phyloP scores from a whole-genome alignment of 495 filamentous ascomycete genomes.

The Symbiotaphrina buchneri region DNA sequence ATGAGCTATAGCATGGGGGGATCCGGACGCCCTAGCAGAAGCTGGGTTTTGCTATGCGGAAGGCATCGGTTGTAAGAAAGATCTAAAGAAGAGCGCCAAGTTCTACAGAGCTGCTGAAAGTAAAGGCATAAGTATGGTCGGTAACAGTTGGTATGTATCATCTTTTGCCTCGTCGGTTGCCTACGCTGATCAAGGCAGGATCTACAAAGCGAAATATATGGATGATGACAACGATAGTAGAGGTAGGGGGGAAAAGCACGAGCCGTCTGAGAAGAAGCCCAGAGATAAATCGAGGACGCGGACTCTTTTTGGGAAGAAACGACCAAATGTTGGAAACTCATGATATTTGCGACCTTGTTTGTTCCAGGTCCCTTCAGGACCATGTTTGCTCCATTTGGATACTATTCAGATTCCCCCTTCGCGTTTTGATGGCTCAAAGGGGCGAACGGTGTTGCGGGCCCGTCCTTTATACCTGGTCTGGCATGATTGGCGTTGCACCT shows the following conservation, averaged over 20 bases:
- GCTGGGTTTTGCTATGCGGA: constrained; percentile 76
- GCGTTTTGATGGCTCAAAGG: no score
- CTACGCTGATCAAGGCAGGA: constrained; percentile 29
- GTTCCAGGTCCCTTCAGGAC: no score
- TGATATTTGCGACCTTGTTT: no score
- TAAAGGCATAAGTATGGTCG: constrained; percentile 91
- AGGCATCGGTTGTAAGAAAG: constrained; percentile 76
- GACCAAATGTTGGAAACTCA: no score
- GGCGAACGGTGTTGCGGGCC: no score
- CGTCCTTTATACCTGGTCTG: no score
- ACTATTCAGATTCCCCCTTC: no score
- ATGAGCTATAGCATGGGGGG: constrained; percentile 65
- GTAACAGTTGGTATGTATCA: constrained; percentile 78
- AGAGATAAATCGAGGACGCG: constrained; percentile 41
- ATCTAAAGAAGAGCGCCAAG: constrained; percentile 80
- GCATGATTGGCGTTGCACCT: no score
- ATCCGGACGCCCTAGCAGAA: constrained; percentile 78
- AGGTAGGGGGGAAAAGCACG: constrained; percentile 12
- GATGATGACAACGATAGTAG: constrained; percentile 25
- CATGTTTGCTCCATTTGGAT: no score
- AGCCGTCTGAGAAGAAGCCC: constrained; percentile 27
- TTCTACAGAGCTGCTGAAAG: constrained; percentile 79
- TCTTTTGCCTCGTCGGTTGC: background rate
- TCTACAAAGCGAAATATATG: constrained; percentile 80
- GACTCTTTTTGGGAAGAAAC: constrained; percentile 42